Conservation (phyloP, 768 basidiomycete species). For the Rhizopogon roseolus region DNA sequence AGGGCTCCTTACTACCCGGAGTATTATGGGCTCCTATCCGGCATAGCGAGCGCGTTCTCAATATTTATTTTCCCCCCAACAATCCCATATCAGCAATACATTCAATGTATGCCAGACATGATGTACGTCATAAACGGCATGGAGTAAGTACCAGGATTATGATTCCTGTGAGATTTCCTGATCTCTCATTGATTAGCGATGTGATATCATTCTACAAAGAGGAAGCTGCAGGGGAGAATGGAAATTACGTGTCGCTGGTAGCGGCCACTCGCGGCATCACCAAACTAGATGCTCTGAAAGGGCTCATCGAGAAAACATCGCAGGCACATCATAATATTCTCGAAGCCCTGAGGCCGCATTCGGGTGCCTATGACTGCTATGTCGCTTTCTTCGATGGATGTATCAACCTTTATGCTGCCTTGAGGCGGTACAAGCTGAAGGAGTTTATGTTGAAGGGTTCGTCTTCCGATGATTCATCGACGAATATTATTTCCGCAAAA, state of each 20-base stretch:
- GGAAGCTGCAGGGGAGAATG: conserved; percentile 28
- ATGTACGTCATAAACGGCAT: conserved; percentile 20
- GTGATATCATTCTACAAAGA: conserved; percentile 39
- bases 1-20: conserved; percentile 11
- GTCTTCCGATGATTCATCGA: neutral
- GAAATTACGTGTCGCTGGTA: conserved; percentile 31
- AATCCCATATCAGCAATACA: conserved; percentile 23
- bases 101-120: conserved; percentile 28
- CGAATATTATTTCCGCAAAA: too few relatives aligned
- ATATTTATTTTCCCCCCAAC: conserved; percentile 27
- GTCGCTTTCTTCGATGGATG: conserved; percentile 17
- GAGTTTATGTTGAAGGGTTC: conserved; percentile 12
- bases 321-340: conserved; percentile 17
- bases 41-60: conserved; percentile 25
- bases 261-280: conserved; percentile 18
- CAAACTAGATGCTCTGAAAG: conserved; percentile 22
- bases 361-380: conserved; percentile 15
- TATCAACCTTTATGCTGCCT: conserved; percentile 23
- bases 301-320: conserved; percentile 22
- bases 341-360: conserved; percentile 17
- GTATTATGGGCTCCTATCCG: conserved; percentile 16
- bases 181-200: conserved; percentile 21
- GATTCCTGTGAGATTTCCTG: neutral
- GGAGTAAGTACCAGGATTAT: conserved; percentile 22
- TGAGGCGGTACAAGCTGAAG: conserved; percentile 16